phyloP scores from a whole-genome alignment of 169 alveolate genomes.

The Besnoitia besnoiti region DNA sequence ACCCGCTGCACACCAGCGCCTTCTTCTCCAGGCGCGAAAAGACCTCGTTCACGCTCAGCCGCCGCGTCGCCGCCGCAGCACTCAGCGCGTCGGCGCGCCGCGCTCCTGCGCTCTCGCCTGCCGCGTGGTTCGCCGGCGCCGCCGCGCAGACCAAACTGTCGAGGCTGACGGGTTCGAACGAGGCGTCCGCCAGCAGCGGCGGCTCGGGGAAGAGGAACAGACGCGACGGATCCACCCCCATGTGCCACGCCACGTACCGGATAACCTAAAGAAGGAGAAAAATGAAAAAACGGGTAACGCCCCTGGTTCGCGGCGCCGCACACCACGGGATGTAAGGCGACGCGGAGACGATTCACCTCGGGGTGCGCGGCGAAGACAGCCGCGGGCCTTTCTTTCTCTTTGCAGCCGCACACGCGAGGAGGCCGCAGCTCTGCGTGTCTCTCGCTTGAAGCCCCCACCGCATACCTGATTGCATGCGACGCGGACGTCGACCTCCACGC shows the following conservation, averaged over 20 bases:
- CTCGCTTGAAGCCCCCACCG: too few species aligned
- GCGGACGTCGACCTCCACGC: not conserved
- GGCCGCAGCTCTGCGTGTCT: too few species aligned
- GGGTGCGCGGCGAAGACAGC: too few species aligned
- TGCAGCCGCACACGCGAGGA: too few species aligned
- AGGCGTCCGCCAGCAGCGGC: conserved; percentile 38
- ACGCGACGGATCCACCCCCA: conserved; percentile 42
- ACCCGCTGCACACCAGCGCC: conserved; percentile 1
- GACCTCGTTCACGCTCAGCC: not conserved
- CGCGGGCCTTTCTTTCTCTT: too few species aligned
- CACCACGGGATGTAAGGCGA: too few species aligned
- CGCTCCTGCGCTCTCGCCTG: not conserved
- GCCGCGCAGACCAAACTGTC: not conserved
- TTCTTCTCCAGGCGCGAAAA: not conserved
- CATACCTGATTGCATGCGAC: conserved; percentile 14
- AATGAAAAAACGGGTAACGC: not conserved
- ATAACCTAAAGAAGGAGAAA: conserved; percentile 21
- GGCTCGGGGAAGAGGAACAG: conserved; percentile 57
- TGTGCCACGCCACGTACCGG: conserved; percentile 36
- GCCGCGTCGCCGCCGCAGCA: not conserved
- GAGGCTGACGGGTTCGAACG: conserved; percentile 29
- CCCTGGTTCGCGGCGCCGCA: too few species aligned
- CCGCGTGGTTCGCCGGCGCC: not conserved
- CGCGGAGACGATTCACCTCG: too few species aligned
- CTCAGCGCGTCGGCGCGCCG: not conserved